Percentiles rank a stretch among this genome's conserved stretches.
phyloP scores from a whole-genome alignment of 208 protist species.

The Kentomonas sorsogonicus region DNA sequence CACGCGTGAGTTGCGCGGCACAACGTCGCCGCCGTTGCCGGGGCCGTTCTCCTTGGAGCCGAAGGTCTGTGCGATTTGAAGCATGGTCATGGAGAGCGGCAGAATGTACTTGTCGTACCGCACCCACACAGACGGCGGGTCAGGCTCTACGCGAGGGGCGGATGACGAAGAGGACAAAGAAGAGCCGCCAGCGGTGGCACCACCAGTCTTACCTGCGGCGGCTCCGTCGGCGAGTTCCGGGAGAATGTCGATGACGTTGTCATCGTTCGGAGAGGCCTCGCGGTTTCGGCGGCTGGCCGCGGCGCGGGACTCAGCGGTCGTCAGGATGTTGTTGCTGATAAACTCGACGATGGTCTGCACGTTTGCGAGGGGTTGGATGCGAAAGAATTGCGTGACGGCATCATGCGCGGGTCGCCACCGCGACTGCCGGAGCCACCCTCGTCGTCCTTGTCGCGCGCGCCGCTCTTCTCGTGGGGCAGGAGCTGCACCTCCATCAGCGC shows the following conservation, averaged over 20 bases:
- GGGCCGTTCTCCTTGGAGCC: conserved; percentile 4
- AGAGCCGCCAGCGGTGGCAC: too few relatives aligned
- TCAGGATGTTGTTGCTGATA: conserved; percentile 1
- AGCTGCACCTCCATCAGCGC: conserved; percentile 18
- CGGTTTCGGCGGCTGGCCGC: not conserved
- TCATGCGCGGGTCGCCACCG: not conserved
- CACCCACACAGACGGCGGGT: conserved; percentile 43
- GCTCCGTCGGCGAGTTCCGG: conserved; percentile 3
- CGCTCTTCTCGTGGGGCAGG: conserved; percentile 11
- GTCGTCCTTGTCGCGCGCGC: conserved; percentile 13
- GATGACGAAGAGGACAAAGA: too few relatives aligned
- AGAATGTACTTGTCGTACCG: conserved; percentile 62
- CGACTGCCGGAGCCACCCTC: conserved; percentile 13
- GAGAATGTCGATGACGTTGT: conserved; percentile 13
- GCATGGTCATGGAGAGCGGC: conserved; percentile 69
- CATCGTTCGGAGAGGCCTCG: conserved; percentile 1
- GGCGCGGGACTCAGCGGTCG: too few relatives aligned
- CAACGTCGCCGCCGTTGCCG: not conserved
- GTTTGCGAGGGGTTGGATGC: conserved; percentile 20
- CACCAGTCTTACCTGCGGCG: too few relatives aligned
- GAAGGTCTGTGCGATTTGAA: conserved; percentile 60
- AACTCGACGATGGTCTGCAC: conserved; percentile 16
- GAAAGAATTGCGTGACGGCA: not conserved
- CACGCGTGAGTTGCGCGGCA: not conserved
- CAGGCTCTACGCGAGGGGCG: not conserved